Conservation (phyloP, 768 basidiomycete genomes). For the Amanita brunnescens region DNA sequence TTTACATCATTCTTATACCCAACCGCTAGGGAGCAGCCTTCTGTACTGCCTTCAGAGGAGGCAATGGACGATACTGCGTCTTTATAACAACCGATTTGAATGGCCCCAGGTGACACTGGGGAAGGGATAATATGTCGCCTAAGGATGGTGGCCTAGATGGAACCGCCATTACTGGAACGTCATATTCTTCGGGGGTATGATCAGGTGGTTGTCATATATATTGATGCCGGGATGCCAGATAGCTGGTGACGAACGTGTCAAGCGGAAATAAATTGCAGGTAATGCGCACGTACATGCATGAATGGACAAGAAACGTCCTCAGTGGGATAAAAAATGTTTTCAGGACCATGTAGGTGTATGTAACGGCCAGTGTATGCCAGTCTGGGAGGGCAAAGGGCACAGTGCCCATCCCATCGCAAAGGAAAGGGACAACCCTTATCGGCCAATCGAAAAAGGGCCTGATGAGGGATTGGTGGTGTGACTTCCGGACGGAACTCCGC, state of each 20-base stretch:
- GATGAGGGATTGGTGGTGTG: too few species aligned
- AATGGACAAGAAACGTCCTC: background rate
- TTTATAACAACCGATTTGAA: slow-evolving; percentile 53
- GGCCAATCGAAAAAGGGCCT: too few species aligned
- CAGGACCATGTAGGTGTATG: background rate
- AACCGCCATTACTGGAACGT: slow-evolving; percentile 59
- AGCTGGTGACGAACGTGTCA: slow-evolving; percentile 19
- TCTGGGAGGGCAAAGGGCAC: background rate
- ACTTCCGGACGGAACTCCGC: too few species aligned
- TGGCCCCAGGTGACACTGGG: slow-evolving; percentile 42
- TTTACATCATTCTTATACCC: slow-evolving; percentile 60
- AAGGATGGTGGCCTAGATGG: slow-evolving; percentile 40
- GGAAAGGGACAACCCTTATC: background rate
- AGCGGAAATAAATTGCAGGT: background rate
- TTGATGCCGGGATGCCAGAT: slow-evolving; percentile 54
- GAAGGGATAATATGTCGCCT: slow-evolving; percentile 53
- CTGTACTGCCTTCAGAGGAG: slow-evolving; percentile 46
- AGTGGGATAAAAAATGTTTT: background rate
- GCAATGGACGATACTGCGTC: slow-evolving; percentile 49
- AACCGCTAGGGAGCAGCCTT: slow-evolving; percentile 64
- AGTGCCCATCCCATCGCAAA: background rate
- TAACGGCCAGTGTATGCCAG: background rate
- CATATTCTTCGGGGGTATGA: slow-evolving; percentile 31
- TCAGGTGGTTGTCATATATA: slow-evolving; percentile 39
- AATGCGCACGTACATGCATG: background rate